These are phyloP conservation scores for Pythium pyrilobum DNA, from an alignment of 352 stramenopile species.

Conservation along the genomic window DNA sequence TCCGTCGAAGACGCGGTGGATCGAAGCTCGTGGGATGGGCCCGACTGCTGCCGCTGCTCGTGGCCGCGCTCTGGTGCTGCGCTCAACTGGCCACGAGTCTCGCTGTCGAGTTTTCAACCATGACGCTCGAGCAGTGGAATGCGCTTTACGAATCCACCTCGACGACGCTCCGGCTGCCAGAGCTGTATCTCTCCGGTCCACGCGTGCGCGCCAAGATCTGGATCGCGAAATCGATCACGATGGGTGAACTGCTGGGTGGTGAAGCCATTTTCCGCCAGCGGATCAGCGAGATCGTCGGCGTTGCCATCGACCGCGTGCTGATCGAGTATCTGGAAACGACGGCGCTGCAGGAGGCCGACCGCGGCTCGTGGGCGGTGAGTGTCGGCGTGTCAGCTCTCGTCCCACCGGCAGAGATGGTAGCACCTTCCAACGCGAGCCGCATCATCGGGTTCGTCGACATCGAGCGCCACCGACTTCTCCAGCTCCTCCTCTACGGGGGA, in stretches of 20 bases:
- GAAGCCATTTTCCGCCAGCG: slow-evolving; percentile 23
- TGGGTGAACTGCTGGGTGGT: slow-evolving; percentile 20
- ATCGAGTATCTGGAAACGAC: slow-evolving; percentile 29
- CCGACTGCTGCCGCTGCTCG: background rate
- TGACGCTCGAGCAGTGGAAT: slow-evolving; percentile 11
- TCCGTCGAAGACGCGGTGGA: too few species aligned
- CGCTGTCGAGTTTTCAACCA: background rate
- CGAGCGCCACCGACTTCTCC: slow-evolving; percentile 20
- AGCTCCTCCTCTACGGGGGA: slow-evolving; percentile 11
- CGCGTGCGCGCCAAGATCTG: slow-evolving; percentile 26
- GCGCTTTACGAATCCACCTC: background rate
- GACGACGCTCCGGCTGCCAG: slow-evolving; percentile 2
- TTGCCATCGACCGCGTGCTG: slow-evolving; percentile 11
- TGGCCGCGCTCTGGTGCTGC: background rate
- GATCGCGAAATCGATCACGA: slow-evolving; percentile 18
- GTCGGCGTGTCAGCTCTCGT: slow-evolving; percentile 23
- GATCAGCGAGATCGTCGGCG: slow-evolving; percentile 21
- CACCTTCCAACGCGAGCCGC: background rate
- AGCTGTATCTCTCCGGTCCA: slow-evolving; percentile 18
- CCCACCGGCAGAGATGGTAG: background rate
- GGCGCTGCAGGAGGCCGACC: slow-evolving; percentile 2
- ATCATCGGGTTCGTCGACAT: slow-evolving; percentile 6
- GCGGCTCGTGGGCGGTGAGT: slow-evolving; percentile 13
- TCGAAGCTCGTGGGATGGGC: too few species aligned
- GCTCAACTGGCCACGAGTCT: background rate